Evolutionary conservation across 768 basidiomycete species (phyloP).

Genomic region (Xerocomus spinulosus): DNA sequence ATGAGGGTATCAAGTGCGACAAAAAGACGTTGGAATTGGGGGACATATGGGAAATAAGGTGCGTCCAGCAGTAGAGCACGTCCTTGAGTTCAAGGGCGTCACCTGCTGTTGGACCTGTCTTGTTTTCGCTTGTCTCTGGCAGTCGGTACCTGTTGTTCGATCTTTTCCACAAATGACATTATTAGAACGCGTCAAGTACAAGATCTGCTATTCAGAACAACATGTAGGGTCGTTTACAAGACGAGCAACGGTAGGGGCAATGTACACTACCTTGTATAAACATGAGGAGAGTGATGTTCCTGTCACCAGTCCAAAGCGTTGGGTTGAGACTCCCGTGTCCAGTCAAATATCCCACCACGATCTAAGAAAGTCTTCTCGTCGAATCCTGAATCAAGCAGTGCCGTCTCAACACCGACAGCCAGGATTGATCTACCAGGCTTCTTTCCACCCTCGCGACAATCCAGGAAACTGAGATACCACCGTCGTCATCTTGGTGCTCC

Average conservation of each 20-base stretch:
- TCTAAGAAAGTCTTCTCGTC: constrained; percentile 10
- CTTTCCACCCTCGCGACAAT: constrained; percentile 32
- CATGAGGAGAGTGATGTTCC: too few relatives aligned
- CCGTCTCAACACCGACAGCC: constrained; percentile 12
- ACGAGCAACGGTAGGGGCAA: too few relatives aligned
- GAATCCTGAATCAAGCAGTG: constrained; percentile 14
- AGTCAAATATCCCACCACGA: constrained; percentile 6
- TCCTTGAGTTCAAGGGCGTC: constrained; percentile 7
- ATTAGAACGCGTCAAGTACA: too few relatives aligned
- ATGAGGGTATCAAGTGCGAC: too few relatives aligned
- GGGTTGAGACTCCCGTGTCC: constrained; percentile 1
- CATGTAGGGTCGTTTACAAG: too few relatives aligned
- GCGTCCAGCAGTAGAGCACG: constrained; percentile 18
- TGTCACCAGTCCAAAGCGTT: constrained; percentile 10
- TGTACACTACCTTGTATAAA: too few relatives aligned
- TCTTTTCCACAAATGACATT: too few relatives aligned
- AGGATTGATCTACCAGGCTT: constrained; percentile 15
- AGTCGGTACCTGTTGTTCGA: too few relatives aligned
- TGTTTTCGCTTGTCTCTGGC: constrained; percentile 5
- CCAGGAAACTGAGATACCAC: constrained; percentile 22
- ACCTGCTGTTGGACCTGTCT: constrained; percentile 18
- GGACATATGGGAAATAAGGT: constrained; percentile 14
- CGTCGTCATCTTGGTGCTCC: background rate
- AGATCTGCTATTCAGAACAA: too few relatives aligned
- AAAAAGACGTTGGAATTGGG: too few relatives aligned